phyloP scores from a whole-genome alignment of 306 rosid genomes.

The Inga oerstediana region DNA sequence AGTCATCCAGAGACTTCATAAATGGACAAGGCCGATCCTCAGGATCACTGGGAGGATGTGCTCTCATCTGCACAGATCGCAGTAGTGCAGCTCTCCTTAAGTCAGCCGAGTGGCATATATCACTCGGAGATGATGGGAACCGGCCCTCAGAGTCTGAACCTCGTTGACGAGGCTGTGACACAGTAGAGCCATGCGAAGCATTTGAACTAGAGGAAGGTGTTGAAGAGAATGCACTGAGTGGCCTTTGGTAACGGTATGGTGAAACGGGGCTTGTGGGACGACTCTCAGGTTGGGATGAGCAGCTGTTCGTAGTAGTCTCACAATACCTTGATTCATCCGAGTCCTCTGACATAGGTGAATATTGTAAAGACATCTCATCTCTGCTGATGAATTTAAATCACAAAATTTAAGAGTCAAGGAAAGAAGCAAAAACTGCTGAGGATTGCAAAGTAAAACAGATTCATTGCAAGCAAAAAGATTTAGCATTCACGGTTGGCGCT shows the following conservation, averaged over 20 bases:
- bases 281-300: conserved; percentile 70
- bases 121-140: conserved; percentile 97
- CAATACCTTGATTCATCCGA: conserved; percentile 80
- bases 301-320: conserved; percentile 56
- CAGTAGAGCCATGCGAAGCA: conserved; percentile 54
- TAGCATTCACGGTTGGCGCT: conserved; percentile 4
- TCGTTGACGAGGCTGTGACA: conserved; percentile 78
- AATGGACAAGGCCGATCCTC: conserved; percentile 73
- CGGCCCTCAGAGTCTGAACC: conserved; percentile 96
- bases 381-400: conserved; percentile 45
- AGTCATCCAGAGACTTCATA: conserved; percentile 74
- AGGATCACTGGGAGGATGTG: conserved; percentile 69
- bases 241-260: conserved; percentile 62
- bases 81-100: conserved; percentile 93
- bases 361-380: conserved; percentile 81
- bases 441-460: neutral
- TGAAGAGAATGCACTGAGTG: conserved; percentile 48
- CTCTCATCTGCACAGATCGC: conserved; percentile 96
- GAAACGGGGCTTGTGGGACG: conserved; percentile 38
- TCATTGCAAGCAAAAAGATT: neutral
- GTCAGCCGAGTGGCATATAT: conserved; percentile 97
- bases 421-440: neutral
- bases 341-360: conserved; percentile 99
- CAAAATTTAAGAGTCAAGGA: neutral
- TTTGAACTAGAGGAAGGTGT: conserved; percentile 58